Evolutionary conservation across 2,329 filamentous ascomycete genomes (phyloP), one percentile per base, ranked within the genome.

Genomic region (Dendrostoma leiphaemia): DNA sequence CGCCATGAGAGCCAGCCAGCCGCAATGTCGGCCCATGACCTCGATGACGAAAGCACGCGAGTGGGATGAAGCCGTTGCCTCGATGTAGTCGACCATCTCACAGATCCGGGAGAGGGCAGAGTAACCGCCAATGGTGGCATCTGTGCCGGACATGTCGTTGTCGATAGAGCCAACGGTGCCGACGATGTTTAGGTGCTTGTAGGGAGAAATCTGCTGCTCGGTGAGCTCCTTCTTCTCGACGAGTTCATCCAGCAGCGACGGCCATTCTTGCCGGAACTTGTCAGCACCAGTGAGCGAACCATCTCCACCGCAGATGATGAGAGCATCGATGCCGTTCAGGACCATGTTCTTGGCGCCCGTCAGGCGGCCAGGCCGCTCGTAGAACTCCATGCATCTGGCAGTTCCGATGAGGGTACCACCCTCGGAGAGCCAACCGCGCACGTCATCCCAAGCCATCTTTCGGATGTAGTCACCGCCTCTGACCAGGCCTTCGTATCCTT

Each of bases 11-110:
- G 94, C 94, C 59, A 99, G 79, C 94, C 94, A 99, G 59, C 94
- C 94, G 70, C 94, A 99, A 74, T 99, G 93, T 56, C 94, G 83
- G 47, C 94, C 94, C 94, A 99, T 99, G 65, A 99, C 94, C 71
- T 97, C 94, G 59, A 99, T 89, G 54, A 99, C 92, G 71, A 99
- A 99, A 35, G 94, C 94, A 64, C 94, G 83, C 61, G 96, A 95
- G 72, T 99, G 94, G 26, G 92, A 97, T 34, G 86, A 88, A 49
- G 93, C 93, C 0, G 94, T 97, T 19, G 93, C 92, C 72, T 99
- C 93, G 63, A 99, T 96, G 67, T 91, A 93, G 75, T 99, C 94
- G 55, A 99, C 90, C 67, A 93, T 90, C 69, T 97, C 89, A 74
- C 93, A 97, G 63, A 99, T 96, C 56, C 93, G 86, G 45, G 89